Conservation (phyloP, 202 grass and related monocot species). For the Panicum virgatum region DNA sequence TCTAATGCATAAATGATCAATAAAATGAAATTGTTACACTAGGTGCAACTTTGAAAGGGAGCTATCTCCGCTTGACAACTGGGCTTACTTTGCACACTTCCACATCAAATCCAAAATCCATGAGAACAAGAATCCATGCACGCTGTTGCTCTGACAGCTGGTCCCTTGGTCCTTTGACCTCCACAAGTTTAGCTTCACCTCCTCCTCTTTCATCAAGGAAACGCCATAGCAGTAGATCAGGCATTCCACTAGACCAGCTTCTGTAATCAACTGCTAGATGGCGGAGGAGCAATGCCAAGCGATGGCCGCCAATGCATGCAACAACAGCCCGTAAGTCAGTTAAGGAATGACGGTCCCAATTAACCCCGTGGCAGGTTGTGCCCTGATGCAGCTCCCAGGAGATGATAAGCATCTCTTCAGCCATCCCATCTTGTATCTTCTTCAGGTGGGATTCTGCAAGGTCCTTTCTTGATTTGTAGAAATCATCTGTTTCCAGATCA, state of each 20-base stretch:
- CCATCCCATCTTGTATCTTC: conserved; percentile 72
- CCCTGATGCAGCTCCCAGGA: conserved; percentile 79
- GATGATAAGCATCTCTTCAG: conserved; percentile 79
- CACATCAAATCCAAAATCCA: conserved; percentile 74
- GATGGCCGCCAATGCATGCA: conserved; percentile 54
- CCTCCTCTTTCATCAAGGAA: conserved; percentile 53
- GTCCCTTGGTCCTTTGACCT: conserved; percentile 92
- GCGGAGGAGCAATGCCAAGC: conserved; percentile 61
- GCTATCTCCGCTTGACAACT: conserved; percentile 35
- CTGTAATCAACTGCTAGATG: conserved; percentile 83
- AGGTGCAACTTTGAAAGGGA: neutral
- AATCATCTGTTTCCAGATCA: conserved; percentile 82
- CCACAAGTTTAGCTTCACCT: conserved; percentile 87
- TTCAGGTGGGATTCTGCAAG: conserved; percentile 72
- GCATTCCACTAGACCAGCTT: conserved; percentile 97
- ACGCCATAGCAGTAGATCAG: conserved; percentile 82
- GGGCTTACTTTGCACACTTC: conserved; percentile 89
- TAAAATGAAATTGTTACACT: conserved; percentile 29
- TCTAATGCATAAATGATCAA: conserved; percentile 7
- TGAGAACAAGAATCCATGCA: conserved; percentile 80
- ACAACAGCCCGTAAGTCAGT: conserved; percentile 65
- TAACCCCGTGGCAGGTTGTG: conserved; percentile 67
- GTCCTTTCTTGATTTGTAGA: conserved; percentile 75
- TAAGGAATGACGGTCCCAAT: conserved; percentile 70
- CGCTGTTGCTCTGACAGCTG: conserved; percentile 86